Conservation (phyloP, 352 stramenopile genomes). For the Globisporangium cystogenes region DNA sequence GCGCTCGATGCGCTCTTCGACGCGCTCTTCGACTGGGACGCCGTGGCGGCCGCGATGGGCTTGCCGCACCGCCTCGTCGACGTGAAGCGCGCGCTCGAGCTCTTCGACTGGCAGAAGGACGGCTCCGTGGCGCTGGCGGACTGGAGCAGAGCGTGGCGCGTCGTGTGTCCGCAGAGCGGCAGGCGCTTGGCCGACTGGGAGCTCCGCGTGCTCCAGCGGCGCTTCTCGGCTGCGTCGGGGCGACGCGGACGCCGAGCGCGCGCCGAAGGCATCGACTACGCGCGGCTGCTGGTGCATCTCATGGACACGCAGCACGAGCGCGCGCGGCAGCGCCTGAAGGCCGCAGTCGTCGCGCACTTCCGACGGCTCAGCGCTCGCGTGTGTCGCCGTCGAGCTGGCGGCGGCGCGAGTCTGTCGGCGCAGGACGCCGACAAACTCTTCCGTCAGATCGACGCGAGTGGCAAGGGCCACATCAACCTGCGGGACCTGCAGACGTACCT, state of each 20-base stretch:
- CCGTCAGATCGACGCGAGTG: constrained; percentile 23
- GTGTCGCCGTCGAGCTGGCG: neutral
- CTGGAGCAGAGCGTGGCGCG: constrained; percentile 41
- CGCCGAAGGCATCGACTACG: constrained; percentile 31
- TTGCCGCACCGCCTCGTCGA: constrained; percentile 36
- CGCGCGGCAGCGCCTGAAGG: constrained; percentile 16
- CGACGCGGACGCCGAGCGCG: neutral
- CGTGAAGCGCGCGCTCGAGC: constrained; percentile 34
- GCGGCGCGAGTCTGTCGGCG: neutral
- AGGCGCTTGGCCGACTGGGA: constrained; percentile 29
- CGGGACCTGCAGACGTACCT: constrained; percentile 22
- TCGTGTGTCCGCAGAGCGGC: constrained; percentile 7
- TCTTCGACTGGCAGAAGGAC: constrained; percentile 39
- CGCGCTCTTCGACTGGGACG: constrained; percentile 37
- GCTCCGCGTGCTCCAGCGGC: constrained; percentile 26
- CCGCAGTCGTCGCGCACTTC: constrained; percentile 19
- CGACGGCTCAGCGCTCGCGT: neutral
- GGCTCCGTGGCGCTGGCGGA: constrained; percentile 32
- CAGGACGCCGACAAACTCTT: constrained; percentile 22
- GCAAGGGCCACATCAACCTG: constrained; percentile 41
- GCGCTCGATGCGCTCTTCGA: constrained; percentile 37
- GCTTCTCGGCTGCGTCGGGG: constrained; percentile 18
- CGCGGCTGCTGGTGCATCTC: constrained; percentile 41
- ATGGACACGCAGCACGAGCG: constrained; percentile 30
- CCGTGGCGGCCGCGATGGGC: constrained; percentile 14